Percentiles rank a stretch among this genome's conserved stretches.
Conservation (phyloP, 2,329 filamentous ascomycete genomes). For the Bipolaris sorokiniana region DNA sequence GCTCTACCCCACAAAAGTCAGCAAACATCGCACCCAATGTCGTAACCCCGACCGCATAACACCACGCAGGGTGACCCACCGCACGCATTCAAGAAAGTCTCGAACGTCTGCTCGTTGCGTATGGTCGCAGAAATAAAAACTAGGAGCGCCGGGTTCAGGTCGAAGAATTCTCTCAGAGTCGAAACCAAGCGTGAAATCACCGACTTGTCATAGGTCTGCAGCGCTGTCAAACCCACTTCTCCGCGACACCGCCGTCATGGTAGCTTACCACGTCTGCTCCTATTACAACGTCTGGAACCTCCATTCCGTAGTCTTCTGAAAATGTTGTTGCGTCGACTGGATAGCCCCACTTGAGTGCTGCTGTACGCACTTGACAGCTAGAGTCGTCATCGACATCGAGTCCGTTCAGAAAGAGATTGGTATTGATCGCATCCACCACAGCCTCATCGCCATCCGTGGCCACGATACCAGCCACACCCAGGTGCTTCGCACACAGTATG, state of each 20-base stretch:
- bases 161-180: slow-evolving; percentile 68
- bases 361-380: slow-evolving; percentile 51
- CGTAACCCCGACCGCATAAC: slow-evolving; percentile 22
- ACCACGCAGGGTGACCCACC: slow-evolving; percentile 51
- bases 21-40: slow-evolving; percentile 33
- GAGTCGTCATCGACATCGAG: slow-evolving; percentile 57
- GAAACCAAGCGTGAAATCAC: slow-evolving; percentile 68
- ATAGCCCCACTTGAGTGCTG: slow-evolving; percentile 69
- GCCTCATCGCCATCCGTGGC: slow-evolving; percentile 77
- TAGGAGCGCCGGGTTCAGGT: slow-evolving; percentile 60
- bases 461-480: slow-evolving; percentile 65
- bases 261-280: slow-evolving; percentile 71
- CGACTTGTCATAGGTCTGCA: slow-evolving; percentile 71
- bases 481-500: slow-evolving; percentile 72
- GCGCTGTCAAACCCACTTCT: slow-evolving; percentile 23
- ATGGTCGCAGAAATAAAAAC: slow-evolving; percentile 74
- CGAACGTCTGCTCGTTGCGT: slow-evolving; percentile 72
- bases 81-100: slow-evolving; percentile 67
- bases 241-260: slow-evolving; percentile 12
- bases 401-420: slow-evolving; percentile 72
- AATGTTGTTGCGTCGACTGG: slow-evolving; percentile 64
- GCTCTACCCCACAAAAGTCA: slow-evolving; percentile 50
- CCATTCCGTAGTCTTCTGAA: slow-evolving; percentile 58
- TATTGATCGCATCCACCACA: slow-evolving; percentile 70
- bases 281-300: slow-evolving; percentile 66